phyloP scores from a whole-genome alignment of 2,329 filamentous ascomycete genomes.

The Neofusicoccum umdonicola region DNA sequence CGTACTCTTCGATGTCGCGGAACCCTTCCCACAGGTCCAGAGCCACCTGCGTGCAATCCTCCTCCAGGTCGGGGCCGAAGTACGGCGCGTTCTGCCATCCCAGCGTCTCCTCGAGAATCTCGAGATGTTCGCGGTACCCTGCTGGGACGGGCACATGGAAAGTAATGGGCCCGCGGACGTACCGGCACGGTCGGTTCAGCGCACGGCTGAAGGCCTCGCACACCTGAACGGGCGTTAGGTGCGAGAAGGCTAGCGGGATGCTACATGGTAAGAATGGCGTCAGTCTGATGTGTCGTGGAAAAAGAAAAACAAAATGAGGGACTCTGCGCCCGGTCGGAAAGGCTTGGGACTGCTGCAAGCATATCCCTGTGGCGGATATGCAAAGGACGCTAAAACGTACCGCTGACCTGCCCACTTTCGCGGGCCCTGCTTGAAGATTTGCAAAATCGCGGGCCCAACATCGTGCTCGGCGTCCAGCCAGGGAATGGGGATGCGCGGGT shows the following conservation, averaged over 20 bases:
- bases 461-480: conserved; percentile 98
- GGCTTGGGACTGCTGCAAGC: background rate
- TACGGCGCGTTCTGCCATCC: conserved; percentile 60
- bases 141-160: conserved; percentile 81
- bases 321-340: background rate
- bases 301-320: background rate
- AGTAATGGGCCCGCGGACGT: conserved; percentile 75
- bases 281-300: background rate
- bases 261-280: conserved; percentile 41
- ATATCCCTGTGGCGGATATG: conserved; percentile 5
- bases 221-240: conserved; percentile 77
- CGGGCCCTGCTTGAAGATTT: conserved; percentile 92
- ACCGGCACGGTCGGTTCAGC: conserved; percentile 73
- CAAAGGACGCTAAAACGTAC: conserved; percentile 39
- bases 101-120: conserved; percentile 61
- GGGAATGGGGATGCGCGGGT: conserved; percentile 81
- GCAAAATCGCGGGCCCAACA: conserved; percentile 84
- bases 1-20: conserved; percentile 89
- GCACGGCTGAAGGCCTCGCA: conserved; percentile 78
- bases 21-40: conserved; percentile 88
- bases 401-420: conserved; percentile 76
- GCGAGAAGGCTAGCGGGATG: conserved; percentile 87
- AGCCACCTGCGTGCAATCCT: conserved; percentile 67
- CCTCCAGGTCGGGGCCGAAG: conserved; percentile 60
- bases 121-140: conserved; percentile 85